A percentile compares a stretch with the other conserved stretches of the same genome.
Conservation (phyloP, 163 green algal genomes). For the Trebouxia gelatinosa region DNA sequence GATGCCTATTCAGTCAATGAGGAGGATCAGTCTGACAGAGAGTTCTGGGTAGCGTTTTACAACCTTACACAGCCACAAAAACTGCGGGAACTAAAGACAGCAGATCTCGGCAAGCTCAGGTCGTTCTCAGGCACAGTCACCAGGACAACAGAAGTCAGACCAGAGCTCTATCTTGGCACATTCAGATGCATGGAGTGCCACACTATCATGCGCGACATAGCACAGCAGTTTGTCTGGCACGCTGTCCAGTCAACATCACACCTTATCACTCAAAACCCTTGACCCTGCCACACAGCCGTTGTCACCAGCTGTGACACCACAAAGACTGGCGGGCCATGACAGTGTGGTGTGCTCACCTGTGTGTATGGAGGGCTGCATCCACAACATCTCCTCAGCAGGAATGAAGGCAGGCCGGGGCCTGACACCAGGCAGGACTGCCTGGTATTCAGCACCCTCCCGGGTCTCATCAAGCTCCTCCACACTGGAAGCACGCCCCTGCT, state of each 20-base stretch:
- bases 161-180: constrained; percentile 88
- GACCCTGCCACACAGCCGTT: too few relatives aligned
- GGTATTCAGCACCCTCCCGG: neutral
- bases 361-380: constrained; percentile 10
- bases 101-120: constrained; percentile 81
- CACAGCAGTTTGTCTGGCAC: constrained; percentile 99
- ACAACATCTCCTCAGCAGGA: constrained; percentile 1
- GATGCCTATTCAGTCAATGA: constrained; percentile 54
- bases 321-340: neutral
- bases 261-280: too few relatives aligned
- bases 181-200: constrained; percentile 92
- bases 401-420: neutral
- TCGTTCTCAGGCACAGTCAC: constrained; percentile 93
- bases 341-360: neutral
- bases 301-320: too few relatives aligned
- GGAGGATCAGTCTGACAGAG: constrained; percentile 50
- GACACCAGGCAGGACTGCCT: neutral
- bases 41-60: constrained; percentile 88
- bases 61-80: constrained; percentile 65
- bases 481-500: neutral
- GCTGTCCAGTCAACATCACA: too few relatives aligned
- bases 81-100: constrained; percentile 78
- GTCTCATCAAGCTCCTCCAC: constrained; percentile 19
- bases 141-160: constrained; percentile 90
- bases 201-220: constrained; percentile 68